phyloP scores from a whole-genome alignment of 2,329 filamentous ascomycete genomes.

The Fusarium illudens region DNA sequence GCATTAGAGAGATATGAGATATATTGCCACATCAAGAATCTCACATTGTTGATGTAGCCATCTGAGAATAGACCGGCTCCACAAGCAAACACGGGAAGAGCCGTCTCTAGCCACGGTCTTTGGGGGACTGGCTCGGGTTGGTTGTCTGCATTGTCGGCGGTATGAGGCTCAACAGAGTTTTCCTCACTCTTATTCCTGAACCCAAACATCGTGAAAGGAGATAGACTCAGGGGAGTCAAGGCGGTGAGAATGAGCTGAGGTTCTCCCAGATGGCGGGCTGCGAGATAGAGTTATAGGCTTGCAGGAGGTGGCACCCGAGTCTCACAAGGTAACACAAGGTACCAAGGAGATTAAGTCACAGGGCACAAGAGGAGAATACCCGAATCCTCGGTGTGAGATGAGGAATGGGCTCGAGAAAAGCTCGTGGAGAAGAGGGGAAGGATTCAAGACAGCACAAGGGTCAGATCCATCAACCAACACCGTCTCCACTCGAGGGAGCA shows the following conservation, averaged over 20 bases:
- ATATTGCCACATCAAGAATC: too few relatives aligned
- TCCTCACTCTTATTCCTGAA: constrained; percentile 26
- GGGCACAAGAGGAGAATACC: neutral
- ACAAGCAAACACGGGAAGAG: constrained; percentile 80
- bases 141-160: constrained; percentile 6
- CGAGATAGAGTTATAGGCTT: neutral
- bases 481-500: neutral
- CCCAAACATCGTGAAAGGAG: constrained; percentile 25
- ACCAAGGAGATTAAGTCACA: neutral
- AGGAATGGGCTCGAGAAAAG: neutral
- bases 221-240: neutral
- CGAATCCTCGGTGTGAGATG: neutral
- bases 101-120: constrained; percentile 33
- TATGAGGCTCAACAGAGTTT: constrained; percentile 12
- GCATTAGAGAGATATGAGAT: neutral
- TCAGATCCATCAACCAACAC: neutral
- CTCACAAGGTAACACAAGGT: neutral
- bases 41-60: constrained; percentile 88
- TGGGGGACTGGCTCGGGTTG: constrained; percentile 6
- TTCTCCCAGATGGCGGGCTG: neutral
- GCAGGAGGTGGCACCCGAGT: neutral
- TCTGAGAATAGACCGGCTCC: constrained; percentile 91
- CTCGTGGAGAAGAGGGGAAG: neutral
- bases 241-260: neutral
- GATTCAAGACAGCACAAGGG: neutral